A percentile compares a stretch with the other conserved stretches of the same genome.
phyloP scores from a whole-genome alignment of 2,329 filamentous ascomycete genomes.

The Claviceps humidiphila region DNA sequence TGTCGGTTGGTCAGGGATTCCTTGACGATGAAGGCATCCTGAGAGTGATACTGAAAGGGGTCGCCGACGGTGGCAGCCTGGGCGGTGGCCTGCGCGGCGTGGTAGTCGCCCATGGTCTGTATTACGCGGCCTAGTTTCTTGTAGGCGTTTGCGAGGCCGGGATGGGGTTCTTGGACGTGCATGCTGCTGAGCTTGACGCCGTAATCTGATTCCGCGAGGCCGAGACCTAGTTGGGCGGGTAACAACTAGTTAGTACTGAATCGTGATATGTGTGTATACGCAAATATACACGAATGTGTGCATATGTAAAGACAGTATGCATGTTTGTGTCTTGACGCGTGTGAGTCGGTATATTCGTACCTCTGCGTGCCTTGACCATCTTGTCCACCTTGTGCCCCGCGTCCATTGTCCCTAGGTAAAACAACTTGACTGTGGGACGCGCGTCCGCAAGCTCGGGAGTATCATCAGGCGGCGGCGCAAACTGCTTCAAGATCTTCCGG shows the following conservation, averaged over 20 bases:
- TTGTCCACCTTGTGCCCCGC: constrained; percentile 93
- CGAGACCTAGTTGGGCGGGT: constrained; percentile 50
- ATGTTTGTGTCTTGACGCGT: not conserved
- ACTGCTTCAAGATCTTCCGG: constrained; percentile 93
- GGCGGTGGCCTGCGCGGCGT: constrained; percentile 90
- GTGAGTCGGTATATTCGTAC: constrained; percentile 32
- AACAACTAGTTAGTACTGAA: not conserved
- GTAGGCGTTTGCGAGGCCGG: constrained; percentile 78
- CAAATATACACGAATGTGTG: not conserved
- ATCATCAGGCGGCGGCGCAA: constrained; percentile 92
- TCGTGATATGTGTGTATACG: not conserved
- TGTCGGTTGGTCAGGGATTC: constrained; percentile 96
- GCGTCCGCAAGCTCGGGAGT: constrained; percentile 88
- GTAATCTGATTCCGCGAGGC: constrained; percentile 83
- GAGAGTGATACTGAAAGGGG: constrained; percentile 85
- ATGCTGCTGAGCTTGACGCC: constrained; percentile 81
- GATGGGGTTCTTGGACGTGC: constrained; percentile 80
- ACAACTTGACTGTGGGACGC: constrained; percentile 82
- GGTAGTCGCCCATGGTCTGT: constrained; percentile 86
- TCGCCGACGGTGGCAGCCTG: constrained; percentile 93
- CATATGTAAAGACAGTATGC: no score
- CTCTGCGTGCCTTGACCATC: constrained; percentile 81
- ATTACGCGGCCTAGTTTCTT: constrained; percentile 89
- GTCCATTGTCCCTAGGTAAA: constrained; percentile 93
- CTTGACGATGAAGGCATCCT: constrained; percentile 95